Evolutionary conservation across 495 filamentous ascomycete genomes (phyloP).

Genomic region (Penicillium argentinense): DNA sequence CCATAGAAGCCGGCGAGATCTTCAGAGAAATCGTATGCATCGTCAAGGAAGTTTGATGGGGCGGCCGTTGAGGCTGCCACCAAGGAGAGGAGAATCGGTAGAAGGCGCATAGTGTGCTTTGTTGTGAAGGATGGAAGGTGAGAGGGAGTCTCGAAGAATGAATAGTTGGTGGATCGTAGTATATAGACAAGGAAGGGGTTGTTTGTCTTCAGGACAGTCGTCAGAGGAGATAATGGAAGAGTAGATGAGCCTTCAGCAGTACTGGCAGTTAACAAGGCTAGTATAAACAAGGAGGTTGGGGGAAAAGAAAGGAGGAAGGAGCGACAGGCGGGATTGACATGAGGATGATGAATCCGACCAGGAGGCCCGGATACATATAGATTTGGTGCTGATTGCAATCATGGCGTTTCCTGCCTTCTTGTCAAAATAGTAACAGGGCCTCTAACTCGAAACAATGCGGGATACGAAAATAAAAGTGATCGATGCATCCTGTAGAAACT

Average conservation of each 20-base stretch:
- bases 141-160: neutral
- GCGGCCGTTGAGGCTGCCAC: slow-evolving; percentile 36
- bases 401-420: slow-evolving; percentile 8
- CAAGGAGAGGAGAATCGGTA: slow-evolving; percentile 28
- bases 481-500: slow-evolving; percentile 30
- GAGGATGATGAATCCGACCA: slow-evolving; percentile 11
- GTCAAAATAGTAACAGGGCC: slow-evolving; percentile 26
- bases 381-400: slow-evolving; percentile 14
- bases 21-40: slow-evolving; percentile 39
- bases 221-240: neutral
- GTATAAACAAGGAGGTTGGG: neutral
- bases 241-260: slow-evolving; percentile 14
- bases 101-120: slow-evolving; percentile 36
- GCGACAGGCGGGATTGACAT: slow-evolving; percentile 13
- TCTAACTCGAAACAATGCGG: slow-evolving; percentile 23
- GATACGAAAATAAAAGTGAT: slow-evolving; percentile 22
- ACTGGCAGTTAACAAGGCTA: slow-evolving; percentile 11
- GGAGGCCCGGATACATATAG: slow-evolving; percentile 24
- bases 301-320: slow-evolving; percentile 15
- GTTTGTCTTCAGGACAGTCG: too few species aligned
- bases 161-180: neutral
- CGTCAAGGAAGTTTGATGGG: slow-evolving; percentile 33
- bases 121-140: slow-evolving; percentile 5
- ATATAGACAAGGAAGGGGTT: neutral
- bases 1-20: slow-evolving; percentile 37